phyloP scores from a whole-genome alignment of 768 basidiomycete genomes.

The Boletus fagicola region DNA sequence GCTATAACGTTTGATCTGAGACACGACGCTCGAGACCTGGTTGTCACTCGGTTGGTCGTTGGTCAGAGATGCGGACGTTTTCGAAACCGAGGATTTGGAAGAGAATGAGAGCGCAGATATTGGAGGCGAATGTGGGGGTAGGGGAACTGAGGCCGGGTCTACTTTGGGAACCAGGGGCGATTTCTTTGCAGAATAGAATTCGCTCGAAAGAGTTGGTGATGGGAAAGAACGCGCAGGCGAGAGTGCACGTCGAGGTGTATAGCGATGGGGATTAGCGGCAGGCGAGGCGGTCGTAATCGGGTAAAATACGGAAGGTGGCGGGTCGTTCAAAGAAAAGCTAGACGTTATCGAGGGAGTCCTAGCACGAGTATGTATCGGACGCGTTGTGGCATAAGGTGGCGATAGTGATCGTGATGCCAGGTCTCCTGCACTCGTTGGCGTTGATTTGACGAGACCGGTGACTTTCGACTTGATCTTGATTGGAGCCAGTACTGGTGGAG shows the following conservation, averaged over 20 bases:
- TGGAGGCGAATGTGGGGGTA: constrained; percentile 70
- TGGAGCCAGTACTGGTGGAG: constrained; percentile 22
- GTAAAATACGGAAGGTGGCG: constrained; percentile 39
- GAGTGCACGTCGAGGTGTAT: constrained; percentile 35
- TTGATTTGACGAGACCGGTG: constrained; percentile 43
- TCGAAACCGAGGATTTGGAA: constrained; percentile 69
- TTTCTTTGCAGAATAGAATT: constrained; percentile 18
- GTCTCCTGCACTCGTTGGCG: constrained; percentile 15
- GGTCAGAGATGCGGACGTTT: constrained; percentile 44
- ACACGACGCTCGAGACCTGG: constrained; percentile 43
- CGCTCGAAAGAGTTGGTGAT: constrained; percentile 27
- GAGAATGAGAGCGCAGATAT: constrained; percentile 71
- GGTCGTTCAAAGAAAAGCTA: constrained; percentile 26
- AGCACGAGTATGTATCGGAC: constrained; percentile 26
- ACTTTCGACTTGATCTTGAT: constrained; percentile 62
- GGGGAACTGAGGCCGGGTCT: constrained; percentile 56
- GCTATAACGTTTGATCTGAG: constrained; percentile 40
- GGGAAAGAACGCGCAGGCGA: constrained; percentile 35
- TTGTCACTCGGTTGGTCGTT: constrained; percentile 38
- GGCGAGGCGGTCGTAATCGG: constrained; percentile 56
- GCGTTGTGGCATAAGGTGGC: constrained; percentile 33
- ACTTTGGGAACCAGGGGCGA: constrained; percentile 34
- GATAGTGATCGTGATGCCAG: constrained; percentile 42
- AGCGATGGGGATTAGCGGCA: constrained; percentile 61
- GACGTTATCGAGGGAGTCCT: constrained; percentile 33